Base-by-base conservation (phyloP, 208 protist species). In the Leishmania lainsoni region DNA sequence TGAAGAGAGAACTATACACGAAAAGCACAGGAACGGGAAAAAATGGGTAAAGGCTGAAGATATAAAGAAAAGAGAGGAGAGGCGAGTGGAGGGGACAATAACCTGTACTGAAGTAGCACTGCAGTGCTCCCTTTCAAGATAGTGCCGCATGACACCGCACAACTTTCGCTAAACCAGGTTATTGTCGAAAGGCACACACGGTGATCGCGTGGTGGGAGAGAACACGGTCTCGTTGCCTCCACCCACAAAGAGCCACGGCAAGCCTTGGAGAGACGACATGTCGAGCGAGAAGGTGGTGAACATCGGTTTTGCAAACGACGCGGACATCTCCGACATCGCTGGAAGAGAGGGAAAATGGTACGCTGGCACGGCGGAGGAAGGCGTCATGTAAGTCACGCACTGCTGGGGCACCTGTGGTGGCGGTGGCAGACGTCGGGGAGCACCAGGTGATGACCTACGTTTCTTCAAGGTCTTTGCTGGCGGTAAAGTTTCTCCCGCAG, bases 141-240 rank as follows among this genome's bases (percentile, higher is more conserved):
- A 17, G 2, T 12, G 29, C 14, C 61, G 2, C 12, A 9, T 39
- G 29, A 42, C 12, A 68, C 8, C 17, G 61, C 61, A 20, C 61
- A 29, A 68, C 61, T 68, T 29, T 68, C 12, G 29, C 61, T 66
- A 68, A n/a, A 20, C 20, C 8, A 69, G 45, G 14, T 81, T 71
- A 26, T 35, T 56, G 29, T 66, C 76, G 45, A 81, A 84, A 1
- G 75, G 76, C 45, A 72, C 45, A 39, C 83, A 81, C 35, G 79
- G 79, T 51, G 75, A 77, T 49, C 84, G 65, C 14, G 87, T 83
- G 69, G 87, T 79, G 61, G 87, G 83, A 29, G 81, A 78, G 17
- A 90, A 86, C 20, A 87, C 76, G 80, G 83, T 87, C 75, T 87
- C 83, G 59, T 71, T 83, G 54, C 83, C 81, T 59, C 87, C 81